phyloP scores from a whole-genome alignment of 768 basidiomycete genomes.

The Trametes cinnabarina region DNA sequence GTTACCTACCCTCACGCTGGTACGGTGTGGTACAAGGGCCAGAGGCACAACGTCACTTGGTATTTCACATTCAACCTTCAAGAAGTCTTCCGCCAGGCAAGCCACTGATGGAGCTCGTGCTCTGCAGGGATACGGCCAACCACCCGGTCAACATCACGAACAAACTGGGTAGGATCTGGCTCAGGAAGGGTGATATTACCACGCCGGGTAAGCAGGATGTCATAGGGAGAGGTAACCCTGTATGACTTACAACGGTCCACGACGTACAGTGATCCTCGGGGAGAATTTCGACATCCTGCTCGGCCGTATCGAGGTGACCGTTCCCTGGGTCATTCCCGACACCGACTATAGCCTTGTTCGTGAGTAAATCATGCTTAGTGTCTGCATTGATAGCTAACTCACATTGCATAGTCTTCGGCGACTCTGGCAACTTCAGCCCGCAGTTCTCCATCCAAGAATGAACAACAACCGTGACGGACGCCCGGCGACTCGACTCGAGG shows the following conservation, averaged over 20 bases:
- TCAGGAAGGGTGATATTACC: conserved; percentile 26
- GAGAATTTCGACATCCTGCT: conserved; percentile 34
- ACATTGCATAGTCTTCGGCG: conserved; percentile 40
- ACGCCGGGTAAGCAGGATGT: conserved; percentile 27
- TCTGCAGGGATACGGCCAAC: conserved; percentile 31
- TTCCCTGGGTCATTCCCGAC: conserved; percentile 36
- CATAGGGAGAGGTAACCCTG: too few relatives aligned
- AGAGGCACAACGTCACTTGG: conserved; percentile 25
- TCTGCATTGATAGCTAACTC: too few relatives aligned
- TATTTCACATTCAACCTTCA: not conserved
- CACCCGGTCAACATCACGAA: conserved; percentile 42
- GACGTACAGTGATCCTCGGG: conserved; percentile 31
- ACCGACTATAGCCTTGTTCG: conserved; percentile 38
- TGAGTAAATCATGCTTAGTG: too few relatives aligned
- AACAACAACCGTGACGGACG: too few relatives aligned
- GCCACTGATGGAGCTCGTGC: too few relatives aligned
- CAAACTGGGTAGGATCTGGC: conserved; percentile 14
- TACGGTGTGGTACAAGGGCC: conserved; percentile 22
- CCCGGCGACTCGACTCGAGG: too few relatives aligned
- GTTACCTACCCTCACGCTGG: conserved; percentile 20
- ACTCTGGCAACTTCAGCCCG: conserved; percentile 46
- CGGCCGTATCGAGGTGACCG: conserved; percentile 35
- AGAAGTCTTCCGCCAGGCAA: not conserved
- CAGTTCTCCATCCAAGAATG: conserved; percentile 34
- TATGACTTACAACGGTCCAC: not conserved